Base-by-base conservation (phyloP, 2,329 filamentous ascomycete species). In the Stromatinia cepivora region DNA sequence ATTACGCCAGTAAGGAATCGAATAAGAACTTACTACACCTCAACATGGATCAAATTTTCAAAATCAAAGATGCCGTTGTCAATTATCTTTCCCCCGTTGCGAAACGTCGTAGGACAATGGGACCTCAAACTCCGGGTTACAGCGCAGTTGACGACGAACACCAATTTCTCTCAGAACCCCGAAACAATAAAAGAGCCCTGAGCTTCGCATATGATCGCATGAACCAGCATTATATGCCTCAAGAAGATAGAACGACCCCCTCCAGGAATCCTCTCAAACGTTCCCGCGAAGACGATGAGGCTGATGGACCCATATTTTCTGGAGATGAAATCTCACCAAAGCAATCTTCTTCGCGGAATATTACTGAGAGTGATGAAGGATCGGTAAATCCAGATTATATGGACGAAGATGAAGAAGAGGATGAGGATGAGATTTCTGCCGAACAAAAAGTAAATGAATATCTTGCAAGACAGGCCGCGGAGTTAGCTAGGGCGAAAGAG, bases 81-180 rank as follows among this genome's bases (percentile, higher is more conserved):
- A 72, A 71, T 25, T 75, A 73, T 61, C 67, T 79, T 54, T 77
- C 77, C 20, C 77, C 77, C 45, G 48, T 69, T 13, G 62, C 73
- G 20, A 78, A 78, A 58, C 77, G 77, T 58, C 78, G 73, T 50
- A 76, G 76, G 31, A 79, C 77, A 25, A 59, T 73, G 34, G 75
- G 71, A 25, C 73, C 73, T 67, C 66, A 62, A 25, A 72, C 72
- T n/a, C 70, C 74, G 15, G 59, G 58, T 34, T 70, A 72, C 20
- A 63, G 57, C 6, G 66, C 58, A 53, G 59, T 66, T 17, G 56
- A 46, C 8, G 57, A 58, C 31, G 72, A 74, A 25, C 69, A 68
- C 52, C 61, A 53, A 10, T 75, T 72, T 42, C 48, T 58, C 10
- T 73, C 73, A 20, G 75, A 75, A 45, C 72, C 72, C 61, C 70